Evolutionary conservation across 768 basidiomycete genomes (phyloP), one percentile per base, ranked within the genome.

Genomic region (Serendipita sp.): DNA sequence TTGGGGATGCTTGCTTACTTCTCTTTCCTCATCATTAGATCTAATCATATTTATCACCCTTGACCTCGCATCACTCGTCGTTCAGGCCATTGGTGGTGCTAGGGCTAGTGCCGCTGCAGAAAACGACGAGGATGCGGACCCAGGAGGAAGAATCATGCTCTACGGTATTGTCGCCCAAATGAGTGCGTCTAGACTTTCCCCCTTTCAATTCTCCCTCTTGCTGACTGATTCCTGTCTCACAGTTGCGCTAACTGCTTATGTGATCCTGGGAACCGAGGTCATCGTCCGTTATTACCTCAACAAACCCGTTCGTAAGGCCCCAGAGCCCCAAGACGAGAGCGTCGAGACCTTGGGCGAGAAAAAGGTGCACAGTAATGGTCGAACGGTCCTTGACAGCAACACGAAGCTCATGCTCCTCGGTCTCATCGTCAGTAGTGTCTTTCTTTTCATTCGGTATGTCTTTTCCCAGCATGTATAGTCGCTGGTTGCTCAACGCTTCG

Each of bases 371-470:
- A 24, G 24, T 24, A 24, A 24, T 24, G 24, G 24, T 24, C 24
- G 24, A 24, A 24, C 24, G 24, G 24, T 24, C 24, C 24, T 65
- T 46, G 64, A 63, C 16, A 35, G 34, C 16, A 54, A 64, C 4
- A 64, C 69, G 45, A 69, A 67, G 64, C 67, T 70, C 18, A 64
- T 72, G 68, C 46, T 73, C 24, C 32, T 66, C 13, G 72, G 70
- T 1, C 68, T 74, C 16, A 63, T 66, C 24, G 58, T 70, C 47
- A 66, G 69, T 7, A 75, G 75, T 0, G 45, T 79, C 2, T 75
- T 76, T 66, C 73, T 85, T 65, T 76, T 81, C 68, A 78, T 83
- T 64, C 77, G 83, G 79, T 79, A 66, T 34, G 77, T 24, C 5
- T 7, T 32, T n/a, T 53, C 48, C 18, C 45, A 46, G 45, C 13